These are phyloP conservation scores for Salvia miltiorrhiza DNA, from an alignment of 257 asterid genomes.

Conservation along the genomic window DNA sequence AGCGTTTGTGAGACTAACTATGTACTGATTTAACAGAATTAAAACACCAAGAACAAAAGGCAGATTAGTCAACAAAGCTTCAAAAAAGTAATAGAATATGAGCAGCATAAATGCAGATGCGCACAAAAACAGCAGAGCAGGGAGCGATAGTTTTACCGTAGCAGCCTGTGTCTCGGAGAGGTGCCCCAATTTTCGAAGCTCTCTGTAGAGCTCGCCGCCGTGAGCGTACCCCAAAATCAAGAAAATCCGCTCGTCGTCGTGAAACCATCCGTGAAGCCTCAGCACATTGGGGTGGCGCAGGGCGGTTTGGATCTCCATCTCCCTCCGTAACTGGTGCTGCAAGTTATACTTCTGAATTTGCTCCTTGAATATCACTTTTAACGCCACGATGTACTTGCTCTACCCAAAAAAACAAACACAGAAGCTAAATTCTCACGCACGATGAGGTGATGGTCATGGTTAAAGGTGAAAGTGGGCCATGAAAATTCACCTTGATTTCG, in stretches of 20 bases:
- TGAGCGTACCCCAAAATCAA: constrained; percentile 87
- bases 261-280: constrained; percentile 91
- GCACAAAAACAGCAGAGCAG: neutral
- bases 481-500: constrained; percentile 54
- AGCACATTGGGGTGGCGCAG: constrained; percentile 82
- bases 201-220: constrained; percentile 79
- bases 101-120: neutral
- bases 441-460: neutral
- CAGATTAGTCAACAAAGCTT: neutral
- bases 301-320: constrained; percentile 82
- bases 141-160: constrained; percentile 36
- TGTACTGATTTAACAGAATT: constrained; percentile 41
- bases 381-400: constrained; percentile 76
- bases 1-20: constrained; percentile 83
- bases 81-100: neutral
- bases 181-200: constrained; percentile 56
- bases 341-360: constrained; percentile 76
- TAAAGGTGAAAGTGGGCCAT: neutral
- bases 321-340: constrained; percentile 78
- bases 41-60: constrained; percentile 8
- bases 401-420: constrained; percentile 10
- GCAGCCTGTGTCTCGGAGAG: constrained; percentile 82
- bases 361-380: constrained; percentile 84
- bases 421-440: neutral
- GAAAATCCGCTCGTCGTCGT: constrained; percentile 68